A percentile compares a stretch with the other conserved stretches of the same genome.
These are phyloP conservation scores for Tilletiopsis washingtonensis DNA, from an alignment of 1,284 basidiomycete species.

Conservation along the genomic window DNA sequence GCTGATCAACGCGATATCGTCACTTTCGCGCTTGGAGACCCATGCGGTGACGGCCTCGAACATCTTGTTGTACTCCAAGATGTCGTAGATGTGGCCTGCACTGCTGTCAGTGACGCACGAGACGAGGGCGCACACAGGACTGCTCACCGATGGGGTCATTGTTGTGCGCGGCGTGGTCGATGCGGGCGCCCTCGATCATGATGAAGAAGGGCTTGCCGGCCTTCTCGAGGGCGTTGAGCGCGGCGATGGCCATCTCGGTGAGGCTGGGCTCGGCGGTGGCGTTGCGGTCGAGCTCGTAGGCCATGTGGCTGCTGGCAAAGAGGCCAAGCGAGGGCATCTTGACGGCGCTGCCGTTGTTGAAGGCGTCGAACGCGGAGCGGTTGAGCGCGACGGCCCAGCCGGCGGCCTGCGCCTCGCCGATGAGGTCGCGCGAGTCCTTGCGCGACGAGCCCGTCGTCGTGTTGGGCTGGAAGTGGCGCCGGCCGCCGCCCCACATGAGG, in stretches of 20 bases:
- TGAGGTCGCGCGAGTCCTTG: constrained; percentile 34
- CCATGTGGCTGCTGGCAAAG: constrained; percentile 39
- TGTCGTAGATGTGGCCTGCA: constrained; percentile 42
- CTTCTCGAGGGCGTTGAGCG: constrained; percentile 36
- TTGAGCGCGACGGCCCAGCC: constrained; percentile 33
- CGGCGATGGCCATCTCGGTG: constrained; percentile 43
- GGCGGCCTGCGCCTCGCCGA: constrained; percentile 29
- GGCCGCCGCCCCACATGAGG: constrained; percentile 43
- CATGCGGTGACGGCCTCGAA: constrained; percentile 25
- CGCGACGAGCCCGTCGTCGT: constrained; percentile 32
- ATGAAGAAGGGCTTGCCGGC: constrained; percentile 43
- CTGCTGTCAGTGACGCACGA: constrained; percentile 40
- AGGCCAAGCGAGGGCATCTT: constrained; percentile 31
- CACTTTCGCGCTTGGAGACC: constrained; percentile 27
- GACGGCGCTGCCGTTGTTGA: constrained; percentile 12
- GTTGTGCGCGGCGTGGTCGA: constrained; percentile 45
- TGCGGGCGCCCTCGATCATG: constrained; percentile 41
- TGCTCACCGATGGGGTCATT: constrained; percentile 36
- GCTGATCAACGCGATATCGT: constrained; percentile 42
- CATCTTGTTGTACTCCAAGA: constrained; percentile 38
- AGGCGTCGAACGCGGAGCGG: constrained; percentile 32
- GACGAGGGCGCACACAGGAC: constrained; percentile 1
- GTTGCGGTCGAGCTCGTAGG: constrained; percentile 44
- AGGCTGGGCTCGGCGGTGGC: constrained; percentile 35
- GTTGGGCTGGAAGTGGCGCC: constrained; percentile 41